phyloP scores from a whole-genome alignment of 2,329 filamentous ascomycete species.

The Zymoseptoria ardabiliae region DNA sequence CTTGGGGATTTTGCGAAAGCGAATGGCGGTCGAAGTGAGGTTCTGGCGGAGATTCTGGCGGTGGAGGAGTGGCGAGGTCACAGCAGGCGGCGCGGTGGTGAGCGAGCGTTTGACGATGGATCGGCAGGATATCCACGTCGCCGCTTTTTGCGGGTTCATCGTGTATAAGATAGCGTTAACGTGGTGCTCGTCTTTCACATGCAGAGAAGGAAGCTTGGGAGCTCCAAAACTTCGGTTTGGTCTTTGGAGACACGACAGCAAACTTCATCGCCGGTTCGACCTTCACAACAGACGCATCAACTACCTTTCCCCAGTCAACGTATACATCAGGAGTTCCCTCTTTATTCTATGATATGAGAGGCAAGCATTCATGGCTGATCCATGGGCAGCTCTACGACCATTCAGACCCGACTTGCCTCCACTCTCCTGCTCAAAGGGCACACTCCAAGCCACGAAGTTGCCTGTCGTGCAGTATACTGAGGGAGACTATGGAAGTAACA shows the following conservation, averaged over 20 bases:
- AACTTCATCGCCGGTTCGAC: no score
- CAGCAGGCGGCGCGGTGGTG: slow-evolving; percentile 15
- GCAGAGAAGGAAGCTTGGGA: background rate
- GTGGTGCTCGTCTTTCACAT: background rate
- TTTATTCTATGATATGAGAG: no score
- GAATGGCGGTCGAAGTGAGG: slow-evolving; percentile 15
- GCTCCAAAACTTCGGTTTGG: background rate
- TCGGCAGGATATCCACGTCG: slow-evolving; percentile 26
- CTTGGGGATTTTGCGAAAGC: slow-evolving; percentile 16
- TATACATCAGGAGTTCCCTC: no score
- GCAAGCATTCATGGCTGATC: no score
- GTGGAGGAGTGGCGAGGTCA: slow-evolving; percentile 12
- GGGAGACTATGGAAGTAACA: no score
- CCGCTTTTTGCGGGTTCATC: slow-evolving; percentile 10
- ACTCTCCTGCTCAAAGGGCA: no score
- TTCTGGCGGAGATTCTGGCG: slow-evolving; percentile 11
- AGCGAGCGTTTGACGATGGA: slow-evolving; percentile 19
- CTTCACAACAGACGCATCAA: no score
- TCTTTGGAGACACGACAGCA: background rate
- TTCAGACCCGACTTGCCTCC: no score
- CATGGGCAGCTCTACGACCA: no score
- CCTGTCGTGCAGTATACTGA: no score
- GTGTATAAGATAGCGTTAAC: background rate
- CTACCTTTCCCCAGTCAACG: no score
- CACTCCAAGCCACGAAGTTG: no score